Base-by-base conservation (phyloP, 805 yeast genomes). In the Myxozyma melibiosi region DNA sequence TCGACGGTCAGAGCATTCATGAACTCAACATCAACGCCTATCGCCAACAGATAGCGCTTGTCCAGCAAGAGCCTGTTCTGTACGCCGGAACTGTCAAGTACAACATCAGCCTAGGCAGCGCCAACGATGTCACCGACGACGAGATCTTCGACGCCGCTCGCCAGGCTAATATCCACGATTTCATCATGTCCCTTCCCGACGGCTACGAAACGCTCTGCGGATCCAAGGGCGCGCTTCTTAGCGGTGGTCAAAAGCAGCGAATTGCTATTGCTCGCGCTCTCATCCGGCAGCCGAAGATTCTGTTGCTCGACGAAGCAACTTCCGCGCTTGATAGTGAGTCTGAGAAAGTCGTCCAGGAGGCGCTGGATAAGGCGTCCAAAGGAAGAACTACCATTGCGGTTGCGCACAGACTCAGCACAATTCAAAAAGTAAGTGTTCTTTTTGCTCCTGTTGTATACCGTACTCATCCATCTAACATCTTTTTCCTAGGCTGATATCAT, bases 21-120 rank as follows among this genome's bases (percentile, higher is more conserved):
- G 73, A 74, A 4, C 71, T 79, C 55, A 81, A 81, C 65, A 73
- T 84, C 50, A 80, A 81, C 42, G 73, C 75, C 58, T 79, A 79
- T 69, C 70, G 88, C 42, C 66, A 75, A 11, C 78, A 79, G 51
- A 71, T 81, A 16, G 86, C 88, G 2, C 76, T 82, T 42, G 88
- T 84, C 7, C 84, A 79, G 61, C 88, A 84, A 67, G 87, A 84
- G 50, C 69, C 69, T n/a, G 66, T 65, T 11, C 73, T 90, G 47
- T 90, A 88, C 75, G 89, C 90, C 67, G 94, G 89, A 54, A 78
- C 92, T 0, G 85, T 90, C 40, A 70, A 83, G 68, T 95, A 89
- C 67, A 90, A 90, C 67, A 82, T 90, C 40, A 75, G 87, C 55
- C 57, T 74, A 55, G 71, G 71, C 3, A 41, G 67, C 4, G 63